phyloP scores from a whole-genome alignment of 352 stramenopile species.

The Ophiocytium majus region DNA sequence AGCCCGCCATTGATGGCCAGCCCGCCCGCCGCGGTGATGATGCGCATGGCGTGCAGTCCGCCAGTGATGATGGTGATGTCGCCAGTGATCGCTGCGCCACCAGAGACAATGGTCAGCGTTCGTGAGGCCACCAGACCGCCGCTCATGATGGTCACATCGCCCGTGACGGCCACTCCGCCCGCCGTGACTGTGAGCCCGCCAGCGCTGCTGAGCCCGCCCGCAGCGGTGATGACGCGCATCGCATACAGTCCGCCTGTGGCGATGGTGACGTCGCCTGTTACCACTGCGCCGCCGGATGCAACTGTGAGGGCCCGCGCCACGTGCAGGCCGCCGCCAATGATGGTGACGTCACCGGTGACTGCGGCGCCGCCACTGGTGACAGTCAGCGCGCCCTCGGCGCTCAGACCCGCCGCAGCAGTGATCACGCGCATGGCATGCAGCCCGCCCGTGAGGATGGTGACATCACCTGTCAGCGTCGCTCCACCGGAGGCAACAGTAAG shows the following conservation, averaged over 20 bases:
- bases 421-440: neutral
- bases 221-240: neutral
- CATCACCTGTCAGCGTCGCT: neutral
- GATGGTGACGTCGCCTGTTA: neutral
- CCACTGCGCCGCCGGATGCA: neutral
- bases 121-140: no score
- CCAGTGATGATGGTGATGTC: neutral
- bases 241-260: neutral
- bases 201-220: neutral
- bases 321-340: neutral
- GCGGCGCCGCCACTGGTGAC: neutral
- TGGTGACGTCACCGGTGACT: conserved; percentile 7
- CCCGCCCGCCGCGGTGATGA: neutral
- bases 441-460: neutral
- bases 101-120: no score
- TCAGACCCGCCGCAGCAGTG: neutral
- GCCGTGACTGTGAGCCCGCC: conserved; percentile 2
- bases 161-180: neutral
- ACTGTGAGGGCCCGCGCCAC: neutral
- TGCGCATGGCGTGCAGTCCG: neutral
- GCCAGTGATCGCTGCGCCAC: neutral
- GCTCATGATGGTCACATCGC: neutral
- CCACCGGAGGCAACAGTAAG: no score
- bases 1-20: no score
- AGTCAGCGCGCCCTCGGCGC: neutral